Conservation (phyloP, 2,329 filamentous ascomycete species). For the Podosphaera aphanis region DNA sequence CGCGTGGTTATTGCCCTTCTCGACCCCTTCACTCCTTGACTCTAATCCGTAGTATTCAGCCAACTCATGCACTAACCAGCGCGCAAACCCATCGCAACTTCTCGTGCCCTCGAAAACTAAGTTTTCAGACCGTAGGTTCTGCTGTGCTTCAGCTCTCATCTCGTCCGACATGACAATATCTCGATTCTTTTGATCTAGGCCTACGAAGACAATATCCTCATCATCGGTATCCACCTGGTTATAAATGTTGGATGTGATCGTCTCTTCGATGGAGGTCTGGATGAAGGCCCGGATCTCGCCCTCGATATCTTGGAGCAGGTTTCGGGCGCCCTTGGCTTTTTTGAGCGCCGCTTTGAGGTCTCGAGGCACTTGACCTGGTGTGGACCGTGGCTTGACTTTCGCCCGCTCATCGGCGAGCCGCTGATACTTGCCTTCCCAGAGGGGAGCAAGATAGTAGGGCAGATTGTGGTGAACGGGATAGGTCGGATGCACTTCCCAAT, state of each 20-base stretch:
- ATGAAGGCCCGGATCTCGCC: slow-evolving; percentile 62
- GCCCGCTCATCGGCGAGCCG: slow-evolving; percentile 23
- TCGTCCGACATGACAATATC: slow-evolving; percentile 29
- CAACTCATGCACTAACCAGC: slow-evolving; percentile 22
- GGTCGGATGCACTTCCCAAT: slow-evolving; percentile 67
- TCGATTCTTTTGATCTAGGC: slow-evolving; percentile 22
- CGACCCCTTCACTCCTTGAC: slow-evolving; percentile 23
- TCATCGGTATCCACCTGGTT: slow-evolving; percentile 31
- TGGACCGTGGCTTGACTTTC: not conserved
- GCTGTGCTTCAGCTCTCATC: slow-evolving; percentile 26
- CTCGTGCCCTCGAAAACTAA: slow-evolving; percentile 63
- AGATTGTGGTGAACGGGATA: slow-evolving; percentile 47
- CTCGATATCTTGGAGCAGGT: slow-evolving; percentile 64
- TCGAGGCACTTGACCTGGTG: slow-evolving; percentile 40
- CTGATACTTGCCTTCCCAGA: slow-evolving; percentile 49
- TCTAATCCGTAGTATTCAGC: slow-evolving; percentile 3
- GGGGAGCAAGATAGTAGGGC: slow-evolving; percentile 70
- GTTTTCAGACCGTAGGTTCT: slow-evolving; percentile 34
- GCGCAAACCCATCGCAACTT: slow-evolving; percentile 45
- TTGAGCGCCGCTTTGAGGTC: slow-evolving; percentile 65
- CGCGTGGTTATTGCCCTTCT: not conserved
- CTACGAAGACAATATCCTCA: slow-evolving; percentile 83
- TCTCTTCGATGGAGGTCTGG: slow-evolving; percentile 19
- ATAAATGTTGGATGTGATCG: slow-evolving; percentile 7
- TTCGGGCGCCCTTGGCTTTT: slow-evolving; percentile 50